Evolutionary conservation across 805 yeast genomes (phyloP).

Genomic region (Yamadazyma paraphyllophila): DNA sequence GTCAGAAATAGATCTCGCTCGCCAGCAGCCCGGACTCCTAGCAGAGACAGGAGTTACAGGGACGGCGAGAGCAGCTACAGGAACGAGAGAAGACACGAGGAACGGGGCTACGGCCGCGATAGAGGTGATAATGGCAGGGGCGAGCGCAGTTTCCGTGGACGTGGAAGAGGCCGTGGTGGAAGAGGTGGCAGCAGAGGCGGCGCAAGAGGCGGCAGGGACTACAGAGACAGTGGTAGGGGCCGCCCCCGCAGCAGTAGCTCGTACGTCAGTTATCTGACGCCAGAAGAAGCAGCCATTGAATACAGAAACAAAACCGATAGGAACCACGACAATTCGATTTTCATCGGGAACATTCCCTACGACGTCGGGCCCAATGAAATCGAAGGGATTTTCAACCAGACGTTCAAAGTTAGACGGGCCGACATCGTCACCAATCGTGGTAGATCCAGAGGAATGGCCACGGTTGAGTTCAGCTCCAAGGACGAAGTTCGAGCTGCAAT

Average conservation of each 20-base stretch:
- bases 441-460: conserved; percentile 85
- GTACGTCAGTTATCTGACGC: conserved; percentile 3
- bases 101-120: conserved; percentile 16
- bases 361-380: conserved; percentile 58
- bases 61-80: background rate
- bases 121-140: conserved; percentile 22
- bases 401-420: conserved; percentile 63
- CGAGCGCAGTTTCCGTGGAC: conserved; percentile 7
- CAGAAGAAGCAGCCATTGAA: conserved; percentile 29
- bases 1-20: conserved; percentile 18
- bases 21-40: background rate
- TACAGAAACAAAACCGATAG: conserved; percentile 42
- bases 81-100: background rate
- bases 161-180: conserved; percentile 20
- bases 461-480: conserved; percentile 72
- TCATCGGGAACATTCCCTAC: conserved; percentile 73
- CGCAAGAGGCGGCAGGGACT: conserved; percentile 19
- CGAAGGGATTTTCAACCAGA: conserved; percentile 53
- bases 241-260: background rate
- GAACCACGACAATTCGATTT: conserved; percentile 66
- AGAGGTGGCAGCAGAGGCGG: conserved; percentile 23
- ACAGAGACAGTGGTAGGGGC: conserved; percentile 20
- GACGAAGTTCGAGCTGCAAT: conserved; percentile 74
- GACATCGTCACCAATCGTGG: conserved; percentile 80
- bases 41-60: conserved; percentile 2